Conservation (phyloP, 805 yeast species). For the Wickerhamiella galacta region DNA sequence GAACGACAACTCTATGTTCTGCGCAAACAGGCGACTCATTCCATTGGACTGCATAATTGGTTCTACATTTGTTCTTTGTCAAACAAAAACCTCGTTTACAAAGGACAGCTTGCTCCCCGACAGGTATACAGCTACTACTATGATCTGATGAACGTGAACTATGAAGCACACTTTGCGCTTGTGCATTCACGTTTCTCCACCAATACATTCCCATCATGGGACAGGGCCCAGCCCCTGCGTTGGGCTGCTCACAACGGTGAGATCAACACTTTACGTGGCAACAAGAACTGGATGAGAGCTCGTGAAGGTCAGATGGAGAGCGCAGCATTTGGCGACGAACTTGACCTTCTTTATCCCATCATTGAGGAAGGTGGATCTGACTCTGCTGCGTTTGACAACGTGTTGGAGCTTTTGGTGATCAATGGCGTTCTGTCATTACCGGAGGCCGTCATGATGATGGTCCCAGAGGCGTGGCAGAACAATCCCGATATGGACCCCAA, state of each 20-base stretch:
- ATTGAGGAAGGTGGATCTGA: constrained; percentile 98
- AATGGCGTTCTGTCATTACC: constrained; percentile 87
- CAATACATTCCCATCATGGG: constrained; percentile 99
- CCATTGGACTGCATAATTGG: constrained; percentile 93
- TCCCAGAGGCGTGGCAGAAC: constrained; percentile 97
- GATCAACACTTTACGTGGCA: constrained; percentile 90
- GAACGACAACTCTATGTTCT: constrained; percentile 72
- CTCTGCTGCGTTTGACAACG: constrained; percentile 95
- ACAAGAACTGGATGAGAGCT: constrained; percentile 98
- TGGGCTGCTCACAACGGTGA: constrained; percentile 99
- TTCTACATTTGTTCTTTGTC: constrained; percentile 89
- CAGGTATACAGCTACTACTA: constrained; percentile 92
- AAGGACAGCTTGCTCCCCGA: constrained; percentile 93
- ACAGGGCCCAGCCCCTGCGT: constrained; percentile 94
- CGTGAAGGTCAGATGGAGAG: constrained; percentile 95
- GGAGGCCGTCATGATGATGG: constrained; percentile 91
- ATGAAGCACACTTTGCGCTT: constrained; percentile 86
- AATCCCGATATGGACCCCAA: constrained; percentile 74
- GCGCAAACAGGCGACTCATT: constrained; percentile 77
- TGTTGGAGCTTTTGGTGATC: constrained; percentile 74
- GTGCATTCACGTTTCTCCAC: constrained; percentile 97
- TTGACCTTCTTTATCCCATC: constrained; percentile 82
- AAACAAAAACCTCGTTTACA: constrained; percentile 80
- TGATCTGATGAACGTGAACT: constrained; percentile 80
- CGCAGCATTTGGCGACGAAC: constrained; percentile 71